Percentiles rank a stretch among this genome's conserved stretches.
Conservation (phyloP, 192 early-diverging fungal species). For the Coemansia asiatica region DNA sequence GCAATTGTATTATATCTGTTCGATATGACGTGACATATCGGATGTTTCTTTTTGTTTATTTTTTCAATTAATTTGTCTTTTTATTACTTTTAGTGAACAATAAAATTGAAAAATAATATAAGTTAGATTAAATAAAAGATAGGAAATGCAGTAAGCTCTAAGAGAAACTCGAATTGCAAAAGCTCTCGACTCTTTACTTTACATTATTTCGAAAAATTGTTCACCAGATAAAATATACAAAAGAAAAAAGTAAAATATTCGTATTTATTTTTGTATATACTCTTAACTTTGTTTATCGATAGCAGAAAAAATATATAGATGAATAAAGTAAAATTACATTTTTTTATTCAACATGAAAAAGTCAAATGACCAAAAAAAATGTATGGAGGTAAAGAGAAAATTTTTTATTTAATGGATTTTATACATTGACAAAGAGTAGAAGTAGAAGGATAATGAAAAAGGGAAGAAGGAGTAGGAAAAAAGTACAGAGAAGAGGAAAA, state of each 20-base stretch:
- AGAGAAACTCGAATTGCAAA: too few species aligned
- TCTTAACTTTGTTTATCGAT: background rate
- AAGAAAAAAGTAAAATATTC: too few species aligned
- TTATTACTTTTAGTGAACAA: too few species aligned
- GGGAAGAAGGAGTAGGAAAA: background rate
- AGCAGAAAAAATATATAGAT: background rate
- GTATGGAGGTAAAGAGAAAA: background rate
- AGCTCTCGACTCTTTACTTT: too few species aligned
- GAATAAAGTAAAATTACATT: background rate
- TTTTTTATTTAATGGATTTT: slow-evolving; percentile 1
- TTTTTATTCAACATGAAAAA: too few species aligned
- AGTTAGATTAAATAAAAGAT: too few species aligned
- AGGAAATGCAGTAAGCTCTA: too few species aligned
- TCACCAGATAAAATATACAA: too few species aligned
- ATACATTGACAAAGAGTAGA: background rate
- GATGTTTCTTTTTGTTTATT: background rate
- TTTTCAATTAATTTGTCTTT: too few species aligned
- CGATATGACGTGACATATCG: background rate
- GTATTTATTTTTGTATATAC: too few species aligned
- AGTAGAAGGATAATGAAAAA: background rate
- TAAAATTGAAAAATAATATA: too few species aligned
- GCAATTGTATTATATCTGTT: background rate
- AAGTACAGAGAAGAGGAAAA: background rate
- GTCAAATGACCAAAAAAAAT: background rate
- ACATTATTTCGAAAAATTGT: too few species aligned